Evolutionary conservation across 768 basidiomycete genomes (phyloP).

Genomic region (Clitopilus hobsonii): DNA sequence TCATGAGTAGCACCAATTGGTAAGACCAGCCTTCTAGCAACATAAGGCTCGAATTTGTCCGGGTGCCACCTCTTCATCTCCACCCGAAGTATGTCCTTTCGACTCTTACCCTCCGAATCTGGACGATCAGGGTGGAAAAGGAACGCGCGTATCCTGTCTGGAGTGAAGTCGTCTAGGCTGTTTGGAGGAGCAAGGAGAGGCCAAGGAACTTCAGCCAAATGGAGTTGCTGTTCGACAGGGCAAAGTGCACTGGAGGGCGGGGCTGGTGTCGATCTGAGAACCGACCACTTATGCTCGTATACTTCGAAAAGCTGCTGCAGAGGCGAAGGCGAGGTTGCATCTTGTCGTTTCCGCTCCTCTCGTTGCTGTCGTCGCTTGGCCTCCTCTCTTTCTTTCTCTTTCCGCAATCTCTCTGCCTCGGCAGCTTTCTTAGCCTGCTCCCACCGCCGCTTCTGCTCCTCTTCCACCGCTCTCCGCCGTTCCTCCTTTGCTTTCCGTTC

Average conservation of each 20-base stretch:
- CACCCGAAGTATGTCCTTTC: conserved; percentile 29
- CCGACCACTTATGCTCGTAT: conserved; percentile 24
- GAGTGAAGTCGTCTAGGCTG: conserved; percentile 27
- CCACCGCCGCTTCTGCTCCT: neutral
- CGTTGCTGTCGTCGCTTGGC: neutral
- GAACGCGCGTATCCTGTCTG: conserved; percentile 30
- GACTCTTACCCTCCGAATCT: conserved; percentile 21
- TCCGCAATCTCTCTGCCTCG: too few species aligned
- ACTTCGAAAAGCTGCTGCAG: conserved; percentile 4
- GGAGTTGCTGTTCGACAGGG: conserved; percentile 8
- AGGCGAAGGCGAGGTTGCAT: neutral
- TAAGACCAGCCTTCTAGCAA: conserved; percentile 27
- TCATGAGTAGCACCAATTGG: conserved; percentile 28
- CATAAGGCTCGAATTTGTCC: conserved; percentile 41
- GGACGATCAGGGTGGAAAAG: conserved; percentile 30
- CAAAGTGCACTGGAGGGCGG: neutral
- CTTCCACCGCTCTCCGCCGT: neutral
- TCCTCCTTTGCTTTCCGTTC: neutral
- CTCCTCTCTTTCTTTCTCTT: too few species aligned
- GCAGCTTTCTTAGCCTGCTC: neutral
- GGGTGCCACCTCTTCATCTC: conserved; percentile 54
- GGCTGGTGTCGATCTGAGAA: conserved; percentile 17
- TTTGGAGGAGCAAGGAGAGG: conserved; percentile 24
- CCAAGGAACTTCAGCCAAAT: conserved; percentile 38
- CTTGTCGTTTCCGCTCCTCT: neutral